These are phyloP conservation scores for Cornus kousa DNA, from an alignment of 148 eudicot species.

Conservation along the genomic window DNA sequence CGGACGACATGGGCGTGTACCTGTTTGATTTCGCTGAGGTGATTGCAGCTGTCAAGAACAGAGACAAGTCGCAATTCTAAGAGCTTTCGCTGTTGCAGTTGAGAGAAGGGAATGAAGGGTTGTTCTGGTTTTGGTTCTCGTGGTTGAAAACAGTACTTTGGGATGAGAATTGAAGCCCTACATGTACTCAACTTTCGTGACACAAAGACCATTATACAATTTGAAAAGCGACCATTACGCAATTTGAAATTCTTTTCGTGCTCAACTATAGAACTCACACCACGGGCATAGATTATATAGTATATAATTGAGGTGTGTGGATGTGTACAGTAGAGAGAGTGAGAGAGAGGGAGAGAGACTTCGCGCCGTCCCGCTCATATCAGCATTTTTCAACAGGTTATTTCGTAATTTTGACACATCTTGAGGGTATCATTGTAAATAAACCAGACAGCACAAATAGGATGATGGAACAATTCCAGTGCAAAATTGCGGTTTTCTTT, in stretches of 20 bases:
- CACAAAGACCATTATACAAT: slow-evolving; percentile 7
- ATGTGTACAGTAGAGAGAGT: too few species aligned
- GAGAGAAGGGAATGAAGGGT: slow-evolving; percentile 9
- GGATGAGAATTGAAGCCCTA: background rate
- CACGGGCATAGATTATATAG: background rate
- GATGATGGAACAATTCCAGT: background rate
- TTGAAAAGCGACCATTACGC: slow-evolving; percentile 11
- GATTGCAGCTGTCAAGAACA: slow-evolving; percentile 26
- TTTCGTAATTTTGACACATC: background rate
- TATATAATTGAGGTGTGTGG: background rate
- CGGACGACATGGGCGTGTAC: slow-evolving; percentile 42
- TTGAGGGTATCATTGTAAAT: background rate
- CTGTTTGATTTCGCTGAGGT: slow-evolving; percentile 29
- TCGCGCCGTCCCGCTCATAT: background rate
- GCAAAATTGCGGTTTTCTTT: background rate
- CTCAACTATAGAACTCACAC: background rate
- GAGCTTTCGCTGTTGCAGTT: slow-evolving; percentile 9
- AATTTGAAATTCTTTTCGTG: background rate
- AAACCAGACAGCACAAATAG: background rate
- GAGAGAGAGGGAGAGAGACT: background rate
- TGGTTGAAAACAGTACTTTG: background rate
- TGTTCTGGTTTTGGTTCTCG: background rate
- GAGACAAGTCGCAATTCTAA: slow-evolving; percentile 31
- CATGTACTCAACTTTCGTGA: background rate
- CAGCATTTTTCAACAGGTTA: background rate